Evolutionary conservation across 2,329 filamentous ascomycete species (phyloP).

Genomic region (Penicillium fuscoglaucum): DNA sequence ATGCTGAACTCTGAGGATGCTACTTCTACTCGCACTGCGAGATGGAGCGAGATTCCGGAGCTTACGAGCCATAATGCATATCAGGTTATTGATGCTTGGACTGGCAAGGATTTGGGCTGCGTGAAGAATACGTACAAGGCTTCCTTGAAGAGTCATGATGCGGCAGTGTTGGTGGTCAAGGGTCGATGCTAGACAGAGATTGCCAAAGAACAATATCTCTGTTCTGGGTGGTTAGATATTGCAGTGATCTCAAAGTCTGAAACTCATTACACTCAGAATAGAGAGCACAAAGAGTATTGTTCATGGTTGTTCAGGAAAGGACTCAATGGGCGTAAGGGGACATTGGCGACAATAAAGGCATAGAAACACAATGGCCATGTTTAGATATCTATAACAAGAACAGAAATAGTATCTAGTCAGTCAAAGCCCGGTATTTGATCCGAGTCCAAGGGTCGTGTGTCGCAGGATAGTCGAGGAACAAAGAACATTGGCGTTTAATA

Average conservation of each 20-base stretch:
- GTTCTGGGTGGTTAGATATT: background rate
- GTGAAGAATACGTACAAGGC: slow-evolving; percentile 26
- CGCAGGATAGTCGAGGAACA: background rate
- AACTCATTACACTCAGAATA: too few species aligned
- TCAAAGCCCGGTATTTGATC: background rate
- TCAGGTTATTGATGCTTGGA: slow-evolving; percentile 33
- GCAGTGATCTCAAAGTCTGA: background rate
- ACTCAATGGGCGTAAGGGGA: background rate
- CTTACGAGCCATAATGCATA: slow-evolving; percentile 22
- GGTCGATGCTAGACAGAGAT: slow-evolving; percentile 8
- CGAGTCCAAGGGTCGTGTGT: background rate
- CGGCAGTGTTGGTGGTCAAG: slow-evolving; percentile 32
- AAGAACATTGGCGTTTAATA: background rate
- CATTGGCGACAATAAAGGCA: background rate
- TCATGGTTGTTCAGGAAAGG: background rate
- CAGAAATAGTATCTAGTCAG: background rate
- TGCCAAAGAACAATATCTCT: background rate
- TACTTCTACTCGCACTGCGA: slow-evolving; percentile 25
- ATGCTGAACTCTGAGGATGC: slow-evolving; percentile 34
- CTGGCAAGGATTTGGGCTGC: slow-evolving; percentile 34
- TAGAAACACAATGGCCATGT: background rate
- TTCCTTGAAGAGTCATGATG: slow-evolving; percentile 32
- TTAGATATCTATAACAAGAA: background rate
- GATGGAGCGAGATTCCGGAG: slow-evolving; percentile 35
- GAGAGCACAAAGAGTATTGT: background rate